A percentile compares a stretch with the other conserved stretches of the same genome.
Evolutionary conservation across 352 stramenopile species (phyloP).

Genomic region (Phytophthora hybrid): DNA sequence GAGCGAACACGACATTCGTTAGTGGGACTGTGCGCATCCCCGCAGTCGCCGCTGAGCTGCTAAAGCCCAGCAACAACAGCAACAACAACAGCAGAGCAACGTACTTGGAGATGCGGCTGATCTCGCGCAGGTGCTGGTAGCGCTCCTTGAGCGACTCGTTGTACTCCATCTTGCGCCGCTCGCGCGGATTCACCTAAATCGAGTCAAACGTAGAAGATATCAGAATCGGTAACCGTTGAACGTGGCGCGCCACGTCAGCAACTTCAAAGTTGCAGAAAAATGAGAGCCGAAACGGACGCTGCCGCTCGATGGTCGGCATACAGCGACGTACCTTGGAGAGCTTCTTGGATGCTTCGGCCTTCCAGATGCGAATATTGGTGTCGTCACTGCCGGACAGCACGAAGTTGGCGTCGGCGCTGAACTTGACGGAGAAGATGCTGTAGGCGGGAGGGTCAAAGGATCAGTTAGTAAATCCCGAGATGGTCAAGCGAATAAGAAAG

Average conservation of each 20-base stretch:
- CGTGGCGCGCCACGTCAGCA: constrained; percentile 22
- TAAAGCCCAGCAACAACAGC: constrained; percentile 10
- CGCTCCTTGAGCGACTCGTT: constrained; percentile 97
- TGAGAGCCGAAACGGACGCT: constrained; percentile 5
- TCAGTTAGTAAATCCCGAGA: constrained; percentile 26
- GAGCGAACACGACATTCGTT: constrained; percentile 23
- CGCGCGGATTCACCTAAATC: constrained; percentile 66
- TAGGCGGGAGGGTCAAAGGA: neutral
- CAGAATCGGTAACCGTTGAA: constrained; percentile 27
- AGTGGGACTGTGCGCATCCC: constrained; percentile 26
- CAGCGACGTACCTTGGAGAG: constrained; percentile 86
- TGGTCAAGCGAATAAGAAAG: constrained; percentile 28
- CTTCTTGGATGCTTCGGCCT: constrained; percentile 95
- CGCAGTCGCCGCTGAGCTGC: constrained; percentile 11
- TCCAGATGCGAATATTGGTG: constrained; percentile 99
- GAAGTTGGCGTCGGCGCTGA: constrained; percentile 93
- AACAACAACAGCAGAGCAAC: constrained; percentile 20
- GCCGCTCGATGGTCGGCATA: neutral
- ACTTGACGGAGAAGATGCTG: constrained; percentile 89
- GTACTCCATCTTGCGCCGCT: constrained; percentile 96
- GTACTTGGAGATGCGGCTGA: constrained; percentile 93
- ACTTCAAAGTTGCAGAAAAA: constrained; percentile 32
- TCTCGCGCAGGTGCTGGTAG: constrained; percentile 94
- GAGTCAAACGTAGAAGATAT: constrained; percentile 29
- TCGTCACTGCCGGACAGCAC: constrained; percentile 99